A percentile compares a stretch with the other conserved stretches of the same genome.
These are phyloP conservation scores for Magnusiomyces sp. DNA, from an alignment of 1,139 yeast genomes.

Conservation along the genomic window DNA sequence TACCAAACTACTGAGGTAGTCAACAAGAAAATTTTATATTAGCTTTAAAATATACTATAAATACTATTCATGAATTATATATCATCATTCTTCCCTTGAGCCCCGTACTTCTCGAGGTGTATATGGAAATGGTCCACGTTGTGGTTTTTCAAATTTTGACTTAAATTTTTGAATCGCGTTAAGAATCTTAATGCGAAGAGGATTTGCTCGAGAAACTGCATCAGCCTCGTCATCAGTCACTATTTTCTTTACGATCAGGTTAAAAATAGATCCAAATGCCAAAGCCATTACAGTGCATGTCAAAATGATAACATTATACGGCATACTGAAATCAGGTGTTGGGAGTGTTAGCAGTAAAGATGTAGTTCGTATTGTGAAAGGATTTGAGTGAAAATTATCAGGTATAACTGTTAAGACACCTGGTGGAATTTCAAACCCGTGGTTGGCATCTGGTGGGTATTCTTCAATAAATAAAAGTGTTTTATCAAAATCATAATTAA, in stretches of 20 bases:
- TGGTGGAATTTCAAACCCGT: slow-evolving; percentile 91
- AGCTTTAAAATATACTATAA: not conserved
- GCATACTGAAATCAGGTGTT: slow-evolving; percentile 98
- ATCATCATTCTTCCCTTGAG: not conserved
- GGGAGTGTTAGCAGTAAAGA: slow-evolving; percentile 80
- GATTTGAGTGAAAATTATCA: slow-evolving; percentile 11
- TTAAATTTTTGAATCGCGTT: slow-evolving; percentile 1
- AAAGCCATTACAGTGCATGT: slow-evolving; percentile 92
- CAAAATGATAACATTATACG: slow-evolving; percentile 90
- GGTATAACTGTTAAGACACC: slow-evolving; percentile 46
- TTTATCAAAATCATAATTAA: slow-evolving; percentile 80
- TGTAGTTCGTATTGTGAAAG: slow-evolving; percentile 61
- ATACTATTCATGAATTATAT: not conserved
- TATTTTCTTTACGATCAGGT: slow-evolving; percentile 64
- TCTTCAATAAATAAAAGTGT: slow-evolving; percentile 77
- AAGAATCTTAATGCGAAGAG: slow-evolving; percentile 2
- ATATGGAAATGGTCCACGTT: slow-evolving; percentile 21
- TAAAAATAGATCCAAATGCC: slow-evolving; percentile 81
- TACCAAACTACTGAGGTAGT: no score
- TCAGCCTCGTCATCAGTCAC: slow-evolving; percentile 75
- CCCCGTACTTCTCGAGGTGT: slow-evolving; percentile 3
- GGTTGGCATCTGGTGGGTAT: slow-evolving; percentile 98
- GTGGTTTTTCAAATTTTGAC: slow-evolving; percentile 12
- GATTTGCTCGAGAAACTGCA: slow-evolving; percentile 14
- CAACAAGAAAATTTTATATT: no score